Base-by-base conservation (phyloP, 768 basidiomycete species). In the Tricholoma flavovirens region DNA sequence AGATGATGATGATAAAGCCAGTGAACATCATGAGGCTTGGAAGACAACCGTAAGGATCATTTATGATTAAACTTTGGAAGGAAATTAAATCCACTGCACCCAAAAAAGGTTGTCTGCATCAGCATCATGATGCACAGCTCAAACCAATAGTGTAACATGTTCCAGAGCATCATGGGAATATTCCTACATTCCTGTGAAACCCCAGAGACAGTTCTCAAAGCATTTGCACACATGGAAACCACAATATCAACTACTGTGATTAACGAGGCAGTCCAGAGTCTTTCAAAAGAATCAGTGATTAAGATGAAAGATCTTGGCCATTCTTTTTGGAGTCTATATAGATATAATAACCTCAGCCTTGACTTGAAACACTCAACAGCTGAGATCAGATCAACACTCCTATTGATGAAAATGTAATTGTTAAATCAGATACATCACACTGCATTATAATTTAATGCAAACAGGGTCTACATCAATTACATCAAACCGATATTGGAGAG, bases 341-440 rank as follows among this genome's bases (percentile, higher is more conserved):
- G 71, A 7, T 78, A 73, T 26, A 72, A 79, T 54, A 79, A 79
- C 60, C 68, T 78, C n/a, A 74, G 78, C 56, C 62, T 77, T 10
- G 63, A 72, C 38, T 56, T 77, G 9, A 68, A 71, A 48, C 53
- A 59, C 6, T n/a, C 61, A 9, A 32, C n/a, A n/a, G n/a, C n/a
- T n/a, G n/a, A n/a, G n/a, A n/a, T n/a, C n/a, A n/a, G n/a, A n/a
- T n/a, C n/a, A n/a, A n/a, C n/a, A n/a, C n/a, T n/a, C n/a, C n/a
- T n/a, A n/a, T n/a, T n/a, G n/a, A n/a, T n/a, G n/a, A n/a, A n/a
- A n/a, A n/a, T n/a, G n/a, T n/a, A n/a, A n/a, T n/a, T n/a, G n/a
- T n/a, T n/a, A n/a, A n/a, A n/a, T n/a, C n/a, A n/a, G n/a, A n/a
- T n/a, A n/a, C n/a, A n/a, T n/a, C n/a, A n/a, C n/a, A n/a, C n/a